A percentile compares a stretch with the other conserved stretches of the same genome.
These are phyloP conservation scores for Flaveria robusta DNA, from an alignment of 129 eudicot species.

Conservation along the genomic window DNA sequence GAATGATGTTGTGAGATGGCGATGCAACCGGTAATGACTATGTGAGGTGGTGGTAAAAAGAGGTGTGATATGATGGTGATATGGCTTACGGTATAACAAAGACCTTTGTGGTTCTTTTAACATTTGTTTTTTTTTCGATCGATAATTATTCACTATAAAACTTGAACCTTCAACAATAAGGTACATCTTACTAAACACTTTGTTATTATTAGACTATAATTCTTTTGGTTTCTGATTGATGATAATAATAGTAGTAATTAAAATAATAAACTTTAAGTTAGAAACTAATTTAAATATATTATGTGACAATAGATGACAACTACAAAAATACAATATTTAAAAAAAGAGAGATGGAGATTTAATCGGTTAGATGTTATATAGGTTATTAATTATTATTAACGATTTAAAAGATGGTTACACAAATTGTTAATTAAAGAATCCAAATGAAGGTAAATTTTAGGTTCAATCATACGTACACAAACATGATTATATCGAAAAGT, in stretches of 20 bases:
- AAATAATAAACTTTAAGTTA: neutral
- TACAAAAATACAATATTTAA: neutral
- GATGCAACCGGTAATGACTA: no score
- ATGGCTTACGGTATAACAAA: no score
- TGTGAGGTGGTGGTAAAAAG: no score
- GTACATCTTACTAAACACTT: no score
- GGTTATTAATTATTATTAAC: neutral
- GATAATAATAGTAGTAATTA: neutral
- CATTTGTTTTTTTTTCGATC: no score
- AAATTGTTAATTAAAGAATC: neutral
- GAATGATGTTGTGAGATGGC: neutral
- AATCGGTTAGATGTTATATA: neutral
- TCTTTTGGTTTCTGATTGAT: no score
- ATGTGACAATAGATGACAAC: neutral
- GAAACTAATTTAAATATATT: neutral
- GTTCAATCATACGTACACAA: neutral
- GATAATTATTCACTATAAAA: no score
- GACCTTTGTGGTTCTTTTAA: no score
- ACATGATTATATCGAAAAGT: neutral
- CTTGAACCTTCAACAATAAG: no score
- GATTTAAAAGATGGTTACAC: neutral
- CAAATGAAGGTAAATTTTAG: neutral
- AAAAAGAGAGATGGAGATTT: neutral
- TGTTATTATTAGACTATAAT: no score
- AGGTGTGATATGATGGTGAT: no score